Evolutionary conservation across 768 basidiomycete genomes (phyloP).

Genomic region (Terana coerulea): DNA sequence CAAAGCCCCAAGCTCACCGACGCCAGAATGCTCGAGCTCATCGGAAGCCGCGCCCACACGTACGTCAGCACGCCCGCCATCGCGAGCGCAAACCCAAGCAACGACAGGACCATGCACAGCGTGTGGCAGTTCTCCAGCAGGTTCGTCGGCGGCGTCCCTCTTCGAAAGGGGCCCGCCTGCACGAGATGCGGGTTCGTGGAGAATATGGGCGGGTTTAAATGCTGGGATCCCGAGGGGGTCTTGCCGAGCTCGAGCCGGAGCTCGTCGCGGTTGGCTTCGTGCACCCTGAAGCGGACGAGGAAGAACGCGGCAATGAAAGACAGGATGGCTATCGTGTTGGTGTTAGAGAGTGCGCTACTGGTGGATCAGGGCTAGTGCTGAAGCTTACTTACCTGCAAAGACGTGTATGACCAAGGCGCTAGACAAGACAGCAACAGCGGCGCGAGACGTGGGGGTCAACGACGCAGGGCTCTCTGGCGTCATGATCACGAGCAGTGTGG

Average conservation of each 20-base stretch:
- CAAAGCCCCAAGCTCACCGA: constrained; percentile 36
- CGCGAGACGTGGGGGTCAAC: background rate
- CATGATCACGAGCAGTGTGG: constrained; percentile 43
- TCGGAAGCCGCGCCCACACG: constrained; percentile 46
- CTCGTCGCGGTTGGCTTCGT: constrained; percentile 5
- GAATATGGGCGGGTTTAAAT: constrained; percentile 29
- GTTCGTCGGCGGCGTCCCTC: constrained; percentile 36
- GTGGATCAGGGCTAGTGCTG: too few relatives aligned
- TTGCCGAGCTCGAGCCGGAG: background rate
- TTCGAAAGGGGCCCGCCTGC: constrained; percentile 43
- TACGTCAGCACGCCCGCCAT: constrained; percentile 47
- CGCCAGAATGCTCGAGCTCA: constrained; percentile 41
- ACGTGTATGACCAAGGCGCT: constrained; percentile 49
- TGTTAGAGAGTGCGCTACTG: background rate
- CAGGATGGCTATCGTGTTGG: constrained; percentile 27
- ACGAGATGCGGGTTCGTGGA: constrained; percentile 49
- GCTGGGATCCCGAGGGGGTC: background rate
- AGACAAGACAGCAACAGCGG: constrained; percentile 41
- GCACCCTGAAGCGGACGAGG: background rate
- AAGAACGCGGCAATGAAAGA: constrained; percentile 52
- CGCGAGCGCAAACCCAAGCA: constrained; percentile 47
- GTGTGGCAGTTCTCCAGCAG: constrained; percentile 47
- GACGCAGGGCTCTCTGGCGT: constrained; percentile 23
- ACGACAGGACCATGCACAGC: constrained; percentile 44
- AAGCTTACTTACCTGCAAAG: constrained; percentile 37